Evolutionary conservation across 441 rosid species (phyloP), one percentile per base, ranked within the genome.

Genomic region (Euphorbia schlechtendalii): DNA sequence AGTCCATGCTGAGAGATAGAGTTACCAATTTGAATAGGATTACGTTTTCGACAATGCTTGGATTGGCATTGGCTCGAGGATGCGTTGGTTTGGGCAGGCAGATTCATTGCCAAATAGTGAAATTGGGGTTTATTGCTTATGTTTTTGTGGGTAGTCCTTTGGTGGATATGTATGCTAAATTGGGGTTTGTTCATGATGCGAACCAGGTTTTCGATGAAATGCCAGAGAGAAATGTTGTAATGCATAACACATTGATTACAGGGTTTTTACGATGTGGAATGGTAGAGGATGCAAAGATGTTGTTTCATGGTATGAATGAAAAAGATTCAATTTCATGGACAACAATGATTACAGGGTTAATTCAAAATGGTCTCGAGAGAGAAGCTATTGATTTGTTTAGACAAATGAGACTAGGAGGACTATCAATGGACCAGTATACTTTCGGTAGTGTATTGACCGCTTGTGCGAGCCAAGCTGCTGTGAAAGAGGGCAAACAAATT

Each of bases 261-360:
- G 96, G 92, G 15, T 78, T 91, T 75, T 69, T 89, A 69, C 76
- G 89, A 28, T 59, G 78, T 76, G 90, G 96, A 57, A 79, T 85
- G 90, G 69, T 87, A n/a, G 78, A 71, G 75, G 90, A 84, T 69
- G 84, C 96, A 18, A 54, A 73, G 66, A 64, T 51, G 69, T 53
- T 94, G 65, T 89, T 89, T 80, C 59, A 13, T 61, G 69, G 69
- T 38, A 87, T 91, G 96, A 71, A 61, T 69, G 90, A 89, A 66
- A 87, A 72, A 76, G 98, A 91, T 81, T 82, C 89, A 0, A 81
- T 91, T 74, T 80, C 96, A 1, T 91, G 96, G 98, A 84, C 99
- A 48, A 77, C 87, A 0, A 91, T 89, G 98, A 87, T 94, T 57
- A 81, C 96, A 2, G 98, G 98, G 57, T 74, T 90, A 54, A 70